Base-by-base conservation (phyloP, 2,329 filamentous ascomycete species). In the Emmonsia crescens region DNA sequence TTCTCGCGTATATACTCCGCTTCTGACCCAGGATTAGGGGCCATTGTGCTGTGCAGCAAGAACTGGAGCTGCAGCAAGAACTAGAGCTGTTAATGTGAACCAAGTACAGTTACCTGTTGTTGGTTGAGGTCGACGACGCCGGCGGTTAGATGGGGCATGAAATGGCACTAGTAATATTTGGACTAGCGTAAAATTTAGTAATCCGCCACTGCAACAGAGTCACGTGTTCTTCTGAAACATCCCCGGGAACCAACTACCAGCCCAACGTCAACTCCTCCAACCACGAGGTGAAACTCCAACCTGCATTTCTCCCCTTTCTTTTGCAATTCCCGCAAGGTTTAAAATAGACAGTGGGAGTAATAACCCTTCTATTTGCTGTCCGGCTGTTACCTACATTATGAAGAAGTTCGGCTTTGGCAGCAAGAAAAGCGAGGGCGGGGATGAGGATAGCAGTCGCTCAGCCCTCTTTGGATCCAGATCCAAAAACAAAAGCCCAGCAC, bases 381-480 rank as follows among this genome's bases (percentile, higher is more conserved):
- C 36, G 3, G 36, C 16, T 29, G 14, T 2, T n/a, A 9, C 16
- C 40, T 42, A n/a, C 61, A 64, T 19, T 56, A 70, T 70, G 68
- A 64, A 64, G 48, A 69, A 67, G 40, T 68, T 69, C 60, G 69
- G 73, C 46, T 77, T 83, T 67, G 55, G 55, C 16, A 73, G 77
- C 64, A 83, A 82, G 71, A 85, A 85, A 71, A 79, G 77, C 64
- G 77, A 78, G 65, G 77, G 77, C 64, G 79, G 75, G 68, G 82
- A 82, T 65, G 79, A 81, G 56, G 76, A 82, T 62, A 74, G 74
- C 46, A 79, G 77, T 71, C 81, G 83, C 71, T 76, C 75, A 61
- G 81, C 82, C n/a, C 80, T 86, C 38, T 86, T 86, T 67, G 82
- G 83, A 65, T 77, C 76, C 66, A 76, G 80, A 65, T 79, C 77